Conservation (phyloP, 768 basidiomycete genomes). For the Leccinum olivaceopallidum region DNA sequence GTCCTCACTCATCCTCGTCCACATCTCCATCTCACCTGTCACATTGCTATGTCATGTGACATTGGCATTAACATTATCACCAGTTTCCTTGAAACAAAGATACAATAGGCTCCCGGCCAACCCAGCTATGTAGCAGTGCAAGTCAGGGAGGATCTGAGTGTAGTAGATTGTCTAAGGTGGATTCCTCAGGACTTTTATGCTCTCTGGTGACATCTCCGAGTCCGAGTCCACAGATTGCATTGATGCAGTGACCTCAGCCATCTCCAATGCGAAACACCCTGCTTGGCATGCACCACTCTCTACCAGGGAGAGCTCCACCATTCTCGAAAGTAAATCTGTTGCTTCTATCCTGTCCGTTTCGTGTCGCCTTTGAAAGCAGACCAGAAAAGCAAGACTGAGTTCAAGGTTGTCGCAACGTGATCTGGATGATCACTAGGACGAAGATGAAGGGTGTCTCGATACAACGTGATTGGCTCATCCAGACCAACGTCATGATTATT, state of each 20-base stretch:
- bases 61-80: background rate
- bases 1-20: no score
- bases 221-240: background rate
- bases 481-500: background rate
- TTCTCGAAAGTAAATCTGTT: background rate
- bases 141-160: background rate
- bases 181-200: background rate
- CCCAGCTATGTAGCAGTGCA: background rate
- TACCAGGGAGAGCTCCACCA: background rate
- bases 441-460: background rate
- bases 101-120: background rate
- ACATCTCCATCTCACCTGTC: no score
- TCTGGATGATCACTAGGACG: background rate
- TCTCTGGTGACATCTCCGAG: background rate
- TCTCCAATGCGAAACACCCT: background rate
- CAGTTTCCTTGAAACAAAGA: background rate
- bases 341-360: background rate
- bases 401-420: background rate
- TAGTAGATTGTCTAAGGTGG: background rate
- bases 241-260: background rate
- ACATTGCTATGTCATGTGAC: no score
- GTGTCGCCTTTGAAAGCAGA: background rate
- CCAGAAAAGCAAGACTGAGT: background rate
- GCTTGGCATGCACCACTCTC: background rate
- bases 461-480: background rate